These are phyloP conservation scores for Puccinia polysora DNA, from an alignment of 1,284 basidiomycete genomes.

Conservation along the genomic window DNA sequence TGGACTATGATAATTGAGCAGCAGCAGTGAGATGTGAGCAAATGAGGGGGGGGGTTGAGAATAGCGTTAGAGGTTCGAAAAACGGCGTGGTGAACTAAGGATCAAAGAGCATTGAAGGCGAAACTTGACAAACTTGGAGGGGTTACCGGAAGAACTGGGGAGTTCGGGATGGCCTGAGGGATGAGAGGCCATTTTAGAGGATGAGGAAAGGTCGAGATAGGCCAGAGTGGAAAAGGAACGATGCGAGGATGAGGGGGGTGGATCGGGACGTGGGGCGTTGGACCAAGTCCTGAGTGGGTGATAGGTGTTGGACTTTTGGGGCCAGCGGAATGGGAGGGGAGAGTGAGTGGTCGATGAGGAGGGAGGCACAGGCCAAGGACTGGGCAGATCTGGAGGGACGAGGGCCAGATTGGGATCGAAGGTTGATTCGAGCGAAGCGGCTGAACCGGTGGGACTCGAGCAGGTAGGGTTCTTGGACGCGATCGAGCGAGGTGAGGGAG, in stretches of 20 bases:
- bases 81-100: too few relatives aligned
- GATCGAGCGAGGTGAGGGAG: too few relatives aligned
- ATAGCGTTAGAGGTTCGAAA: too few relatives aligned
- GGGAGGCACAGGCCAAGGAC: slow-evolving; percentile 17
- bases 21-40: too few relatives aligned
- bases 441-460: not conserved
- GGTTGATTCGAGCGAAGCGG: slow-evolving; percentile 1
- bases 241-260: not conserved
- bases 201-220: slow-evolving; percentile 6
- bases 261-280: not conserved
- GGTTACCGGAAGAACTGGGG: too few relatives aligned
- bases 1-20: too few relatives aligned
- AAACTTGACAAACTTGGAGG: too few relatives aligned
- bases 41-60: too few relatives aligned
- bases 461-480: too few relatives aligned
- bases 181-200: not conserved
- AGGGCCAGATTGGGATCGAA: not conserved
- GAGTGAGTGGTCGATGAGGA: not conserved
- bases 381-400: not conserved
- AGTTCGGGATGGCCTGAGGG: too few relatives aligned
- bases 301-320: slow-evolving; percentile 1
- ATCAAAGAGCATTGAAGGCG: too few relatives aligned
- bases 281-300: slow-evolving; percentile 12
- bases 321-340: not conserved
- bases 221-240: not conserved